A percentile compares a stretch with the other conserved stretches of the same genome.
phyloP scores from a whole-genome alignment of 1,284 basidiomycete genomes.

The Anthracocystis walkeri region DNA sequence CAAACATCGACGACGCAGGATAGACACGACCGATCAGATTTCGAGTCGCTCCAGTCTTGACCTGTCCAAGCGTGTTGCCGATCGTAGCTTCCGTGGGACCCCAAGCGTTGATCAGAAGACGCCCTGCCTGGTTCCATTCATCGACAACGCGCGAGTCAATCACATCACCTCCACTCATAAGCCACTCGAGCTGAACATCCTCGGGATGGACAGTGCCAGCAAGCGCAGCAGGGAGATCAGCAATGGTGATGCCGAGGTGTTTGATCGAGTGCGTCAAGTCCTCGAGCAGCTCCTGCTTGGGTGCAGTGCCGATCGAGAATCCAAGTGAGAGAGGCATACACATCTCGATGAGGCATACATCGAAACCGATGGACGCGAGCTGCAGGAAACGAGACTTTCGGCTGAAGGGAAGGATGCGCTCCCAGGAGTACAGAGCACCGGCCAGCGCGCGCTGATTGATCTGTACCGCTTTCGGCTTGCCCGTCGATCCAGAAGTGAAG shows the following conservation, averaged over 20 bases:
- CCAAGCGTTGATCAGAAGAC: slow-evolving; percentile 66
- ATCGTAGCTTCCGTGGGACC: slow-evolving; percentile 68
- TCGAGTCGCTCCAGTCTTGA: slow-evolving; percentile 47
- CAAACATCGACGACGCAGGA: slow-evolving; percentile 55
- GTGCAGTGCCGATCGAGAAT: slow-evolving; percentile 62
- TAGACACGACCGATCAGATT: slow-evolving; percentile 62
- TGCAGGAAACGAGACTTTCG: slow-evolving; percentile 61
- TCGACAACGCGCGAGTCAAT: slow-evolving; percentile 64
- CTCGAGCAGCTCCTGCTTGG: slow-evolving; percentile 62
- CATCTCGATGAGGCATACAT: slow-evolving; percentile 68
- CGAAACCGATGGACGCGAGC: slow-evolving; percentile 66
- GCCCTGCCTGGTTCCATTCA: slow-evolving; percentile 58
- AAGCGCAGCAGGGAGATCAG: slow-evolving; percentile 65
- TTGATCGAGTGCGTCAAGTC: slow-evolving; percentile 60
- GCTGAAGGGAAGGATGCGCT: slow-evolving; percentile 56
- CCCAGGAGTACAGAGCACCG: slow-evolving; percentile 64
- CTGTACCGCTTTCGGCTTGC: slow-evolving; percentile 66
- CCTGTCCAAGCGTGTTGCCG: slow-evolving; percentile 66
- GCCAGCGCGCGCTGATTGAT: slow-evolving; percentile 64
- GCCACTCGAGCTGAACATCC: slow-evolving; percentile 63
- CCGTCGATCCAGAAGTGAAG: slow-evolving; percentile 66
- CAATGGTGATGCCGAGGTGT: slow-evolving; percentile 62
- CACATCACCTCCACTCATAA: slow-evolving; percentile 68
- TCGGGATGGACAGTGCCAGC: slow-evolving; percentile 61
- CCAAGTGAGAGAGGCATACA: slow-evolving; percentile 66